These are phyloP conservation scores for Kuraishia molischiana DNA, from an alignment of 805 yeast species.

Conservation along the genomic window DNA sequence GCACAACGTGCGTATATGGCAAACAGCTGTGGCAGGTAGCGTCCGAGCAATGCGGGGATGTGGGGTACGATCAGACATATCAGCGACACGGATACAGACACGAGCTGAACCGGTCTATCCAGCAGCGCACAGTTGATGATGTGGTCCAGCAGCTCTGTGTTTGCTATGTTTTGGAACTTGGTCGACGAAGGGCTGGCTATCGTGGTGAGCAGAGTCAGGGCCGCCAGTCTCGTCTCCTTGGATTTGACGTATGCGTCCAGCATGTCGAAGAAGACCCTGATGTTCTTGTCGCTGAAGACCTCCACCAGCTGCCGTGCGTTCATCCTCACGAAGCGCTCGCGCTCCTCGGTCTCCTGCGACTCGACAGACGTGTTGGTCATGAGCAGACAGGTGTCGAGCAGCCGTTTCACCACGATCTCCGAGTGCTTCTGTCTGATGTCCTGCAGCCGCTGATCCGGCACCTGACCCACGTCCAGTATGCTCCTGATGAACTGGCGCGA, in stretches of 20 bases:
- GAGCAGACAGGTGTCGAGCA: constrained; percentile 13
- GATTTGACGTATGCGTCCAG: constrained; percentile 25
- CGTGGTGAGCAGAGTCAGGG: constrained; percentile 28
- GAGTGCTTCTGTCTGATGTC: constrained; percentile 7
- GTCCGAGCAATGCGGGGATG: constrained; percentile 22
- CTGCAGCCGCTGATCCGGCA: constrained; percentile 5
- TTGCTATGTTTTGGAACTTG: constrained; percentile 10
- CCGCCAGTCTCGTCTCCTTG: constrained; percentile 25
- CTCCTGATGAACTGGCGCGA: constrained; percentile 4
- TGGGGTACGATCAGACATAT: constrained; percentile 32
- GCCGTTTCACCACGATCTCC: constrained; percentile 9
- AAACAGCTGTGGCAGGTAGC: constrained; percentile 29
- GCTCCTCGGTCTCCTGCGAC: constrained; percentile 33
- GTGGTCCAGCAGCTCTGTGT: constrained; percentile 25
- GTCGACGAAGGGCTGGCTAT: constrained; percentile 11
- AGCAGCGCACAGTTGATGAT: constrained; percentile 27
- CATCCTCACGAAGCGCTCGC: constrained; percentile 34
- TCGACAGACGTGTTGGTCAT: not conserved
- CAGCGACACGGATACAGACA: constrained; percentile 24
- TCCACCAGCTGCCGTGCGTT: constrained; percentile 31
- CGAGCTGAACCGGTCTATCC: constrained; percentile 30
- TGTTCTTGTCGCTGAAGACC: constrained; percentile 30
- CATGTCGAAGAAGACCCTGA: constrained; percentile 24
- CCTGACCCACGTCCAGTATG: constrained; percentile 2
- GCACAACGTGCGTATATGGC: constrained; percentile 33